Evolutionary conservation across 129 eudicot genomes (phyloP).

Genomic region (Mikania micrantha): DNA sequence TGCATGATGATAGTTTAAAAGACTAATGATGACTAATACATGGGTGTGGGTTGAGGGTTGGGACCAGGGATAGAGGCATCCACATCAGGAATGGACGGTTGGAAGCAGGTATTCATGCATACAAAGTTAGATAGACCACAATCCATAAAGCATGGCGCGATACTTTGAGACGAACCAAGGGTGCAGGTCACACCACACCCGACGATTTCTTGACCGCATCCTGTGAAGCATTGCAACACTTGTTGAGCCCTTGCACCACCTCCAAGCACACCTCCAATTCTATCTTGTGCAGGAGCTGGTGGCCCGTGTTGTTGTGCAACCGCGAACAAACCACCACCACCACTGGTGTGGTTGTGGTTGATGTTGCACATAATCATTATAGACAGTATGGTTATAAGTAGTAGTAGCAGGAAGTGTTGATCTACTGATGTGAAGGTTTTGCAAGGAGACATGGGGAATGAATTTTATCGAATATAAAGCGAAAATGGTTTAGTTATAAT

Average conservation of each 20-base stretch:
- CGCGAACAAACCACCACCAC: conserved; percentile 6
- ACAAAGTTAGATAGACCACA: conserved; percentile 35
- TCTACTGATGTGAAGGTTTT: background rate
- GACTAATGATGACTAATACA: background rate
- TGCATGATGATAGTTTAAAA: background rate
- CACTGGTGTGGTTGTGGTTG: background rate
- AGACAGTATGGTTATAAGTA: background rate
- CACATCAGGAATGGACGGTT: conserved; percentile 13
- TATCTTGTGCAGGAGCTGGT: background rate
- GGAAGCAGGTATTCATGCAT: conserved; percentile 27
- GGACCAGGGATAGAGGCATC: background rate
- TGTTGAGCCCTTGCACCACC: conserved; percentile 23
- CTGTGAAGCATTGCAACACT: conserved; percentile 36
- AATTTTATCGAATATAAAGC: background rate
- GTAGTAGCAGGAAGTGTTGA: background rate
- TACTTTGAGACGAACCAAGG: conserved; percentile 34
- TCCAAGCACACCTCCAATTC: conserved; percentile 12
- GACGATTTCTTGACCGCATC: conserved; percentile 31
- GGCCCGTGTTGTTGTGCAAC: conserved; percentile 2
- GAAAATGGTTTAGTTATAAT: conserved; percentile 1
- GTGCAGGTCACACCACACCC: conserved; percentile 34
- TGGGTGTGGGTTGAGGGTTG: background rate
- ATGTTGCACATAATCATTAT: background rate
- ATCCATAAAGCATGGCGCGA: conserved; percentile 27
- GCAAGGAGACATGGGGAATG: conserved; percentile 4